Evolutionary conservation across 306 rosid species (phyloP).

Genomic region (Leucaena leucocephala): DNA sequence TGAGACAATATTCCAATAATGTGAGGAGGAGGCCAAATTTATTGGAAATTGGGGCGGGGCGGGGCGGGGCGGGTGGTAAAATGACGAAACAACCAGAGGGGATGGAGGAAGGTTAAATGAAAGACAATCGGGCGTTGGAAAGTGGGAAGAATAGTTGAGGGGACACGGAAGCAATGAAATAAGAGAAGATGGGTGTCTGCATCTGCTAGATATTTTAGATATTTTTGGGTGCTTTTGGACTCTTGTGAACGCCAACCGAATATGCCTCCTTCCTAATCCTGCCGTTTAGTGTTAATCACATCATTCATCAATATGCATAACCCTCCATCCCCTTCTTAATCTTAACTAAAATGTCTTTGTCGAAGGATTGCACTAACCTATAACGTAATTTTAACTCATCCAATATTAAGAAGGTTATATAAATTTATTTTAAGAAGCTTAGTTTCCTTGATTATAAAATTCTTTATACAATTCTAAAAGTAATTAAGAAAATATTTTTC

Average conservation of each 20-base stretch:
- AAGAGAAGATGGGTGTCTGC: neutral
- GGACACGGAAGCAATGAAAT: slow-evolving; percentile 9
- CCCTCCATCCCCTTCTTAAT: neutral
- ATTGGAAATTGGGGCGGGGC: too few species aligned
- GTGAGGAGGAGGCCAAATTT: too few species aligned
- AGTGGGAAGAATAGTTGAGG: neutral
- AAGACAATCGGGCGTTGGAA: neutral
- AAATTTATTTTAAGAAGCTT: too few species aligned
- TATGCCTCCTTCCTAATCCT: neutral
- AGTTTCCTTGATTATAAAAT: too few species aligned
- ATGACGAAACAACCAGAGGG: neutral
- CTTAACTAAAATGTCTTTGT: neutral
- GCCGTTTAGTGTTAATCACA: neutral
- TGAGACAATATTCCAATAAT: too few species aligned
- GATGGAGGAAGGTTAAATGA: neutral
- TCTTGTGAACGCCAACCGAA: too few species aligned
- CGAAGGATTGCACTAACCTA: neutral
- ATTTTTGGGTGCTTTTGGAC: slow-evolving; percentile 21
- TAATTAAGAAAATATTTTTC: too few species aligned
- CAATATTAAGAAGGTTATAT: too few species aligned
- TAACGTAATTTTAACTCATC: neutral
- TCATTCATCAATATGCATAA: neutral
- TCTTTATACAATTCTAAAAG: too few species aligned
- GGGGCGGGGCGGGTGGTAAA: neutral
- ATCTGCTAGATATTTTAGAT: slow-evolving; percentile 35